Evolutionary conservation across 768 basidiomycete species (phyloP).

Genomic region (Naematelia encephala): DNA sequence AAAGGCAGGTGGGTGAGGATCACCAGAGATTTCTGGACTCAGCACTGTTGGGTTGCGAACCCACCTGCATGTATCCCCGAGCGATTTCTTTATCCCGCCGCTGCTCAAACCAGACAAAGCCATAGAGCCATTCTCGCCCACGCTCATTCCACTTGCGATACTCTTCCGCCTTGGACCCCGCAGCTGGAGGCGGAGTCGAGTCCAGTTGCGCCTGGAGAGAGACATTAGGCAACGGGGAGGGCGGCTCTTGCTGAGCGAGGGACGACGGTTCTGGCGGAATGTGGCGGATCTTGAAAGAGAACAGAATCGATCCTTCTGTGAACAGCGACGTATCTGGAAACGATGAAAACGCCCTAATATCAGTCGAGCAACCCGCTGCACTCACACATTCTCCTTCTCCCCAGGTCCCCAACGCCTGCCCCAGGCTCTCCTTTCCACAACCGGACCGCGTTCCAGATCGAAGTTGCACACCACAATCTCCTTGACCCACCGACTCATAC

Average conservation of each 20-base stretch:
- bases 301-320: constrained; percentile 74
- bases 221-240: constrained; percentile 39
- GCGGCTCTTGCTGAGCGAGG: constrained; percentile 35
- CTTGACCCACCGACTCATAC: constrained; percentile 47
- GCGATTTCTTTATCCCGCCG: constrained; percentile 42
- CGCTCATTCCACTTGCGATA: constrained; percentile 50
- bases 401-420: constrained; percentile 62
- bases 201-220: neutral
- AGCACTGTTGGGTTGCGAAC: constrained; percentile 6
- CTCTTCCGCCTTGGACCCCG: constrained; percentile 40
- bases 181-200: neutral
- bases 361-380: constrained; percentile 8
- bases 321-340: constrained; percentile 87
- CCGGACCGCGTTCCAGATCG: constrained; percentile 81
- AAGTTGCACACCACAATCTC: constrained; percentile 61
- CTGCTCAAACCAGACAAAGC: constrained; percentile 51
- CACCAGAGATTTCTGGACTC: constrained; percentile 67
- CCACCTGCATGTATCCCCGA: constrained; percentile 51
- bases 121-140: constrained; percentile 50
- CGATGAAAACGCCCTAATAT: constrained; percentile 75
- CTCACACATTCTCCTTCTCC: constrained; percentile 81
- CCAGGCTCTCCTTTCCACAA: constrained; percentile 68
- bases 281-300: constrained; percentile 78
- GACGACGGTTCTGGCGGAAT: constrained; percentile 41
- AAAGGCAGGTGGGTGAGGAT: constrained; percentile 75